These are phyloP conservation scores for Metarhizium humberi DNA, from an alignment of 2,329 filamentous ascomycete genomes.

Conservation along the genomic window DNA sequence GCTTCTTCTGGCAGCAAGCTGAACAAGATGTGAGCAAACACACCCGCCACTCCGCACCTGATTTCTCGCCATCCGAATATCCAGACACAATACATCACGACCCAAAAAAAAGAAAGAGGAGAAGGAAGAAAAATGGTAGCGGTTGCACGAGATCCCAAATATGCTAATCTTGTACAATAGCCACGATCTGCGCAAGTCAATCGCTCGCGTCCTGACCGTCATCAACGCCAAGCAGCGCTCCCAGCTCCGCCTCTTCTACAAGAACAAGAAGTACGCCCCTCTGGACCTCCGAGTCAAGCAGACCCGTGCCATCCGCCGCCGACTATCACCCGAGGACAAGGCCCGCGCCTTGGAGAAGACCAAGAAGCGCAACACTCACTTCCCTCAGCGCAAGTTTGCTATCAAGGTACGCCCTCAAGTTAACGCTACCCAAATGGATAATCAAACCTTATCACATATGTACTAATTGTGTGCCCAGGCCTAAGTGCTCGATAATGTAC, in stretches of 20 bases:
- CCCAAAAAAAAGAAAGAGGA: too few relatives aligned
- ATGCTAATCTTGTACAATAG: conserved; percentile 32
- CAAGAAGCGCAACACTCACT: conserved; percentile 92
- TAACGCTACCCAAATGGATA: not conserved
- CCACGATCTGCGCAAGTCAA: conserved; percentile 98
- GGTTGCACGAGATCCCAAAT: conserved; percentile 1
- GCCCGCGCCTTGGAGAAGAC: conserved; percentile 81
- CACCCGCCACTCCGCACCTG: too few relatives aligned
- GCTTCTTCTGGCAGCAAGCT: conserved; percentile 91
- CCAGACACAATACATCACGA: too few relatives aligned
- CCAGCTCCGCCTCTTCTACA: conserved; percentile 98
- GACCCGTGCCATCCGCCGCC: conserved; percentile 95
- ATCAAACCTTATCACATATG: not conserved
- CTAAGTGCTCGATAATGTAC: conserved; percentile 6
- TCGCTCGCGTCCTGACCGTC: conserved; percentile 96
- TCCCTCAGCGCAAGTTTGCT: conserved; percentile 97
- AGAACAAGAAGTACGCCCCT: conserved; percentile 98
- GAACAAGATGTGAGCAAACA: conserved; percentile 75
- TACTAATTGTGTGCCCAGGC: not conserved
- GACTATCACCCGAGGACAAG: conserved; percentile 86
- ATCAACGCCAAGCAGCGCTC: conserved; percentile 99
- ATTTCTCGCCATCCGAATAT: too few relatives aligned
- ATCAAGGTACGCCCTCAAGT: conserved; percentile 65
- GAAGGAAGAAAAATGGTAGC: not conserved
- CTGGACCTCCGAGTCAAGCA: conserved; percentile 98